These are phyloP conservation scores for Ampelomyces quisqualis DNA, from an alignment of 2,329 filamentous ascomycete species.

Conservation along the genomic window DNA sequence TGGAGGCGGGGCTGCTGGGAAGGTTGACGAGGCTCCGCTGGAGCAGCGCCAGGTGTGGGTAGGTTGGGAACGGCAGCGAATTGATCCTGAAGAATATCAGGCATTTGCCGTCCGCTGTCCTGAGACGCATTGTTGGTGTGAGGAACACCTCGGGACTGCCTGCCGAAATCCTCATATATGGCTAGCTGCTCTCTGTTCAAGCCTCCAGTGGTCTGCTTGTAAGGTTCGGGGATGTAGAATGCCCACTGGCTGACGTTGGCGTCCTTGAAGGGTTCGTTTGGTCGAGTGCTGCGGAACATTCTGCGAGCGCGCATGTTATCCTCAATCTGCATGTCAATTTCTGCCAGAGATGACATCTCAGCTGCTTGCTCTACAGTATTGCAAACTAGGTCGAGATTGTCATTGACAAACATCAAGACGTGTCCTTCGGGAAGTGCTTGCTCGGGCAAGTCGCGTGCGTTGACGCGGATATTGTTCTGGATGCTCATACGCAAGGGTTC, in stretches of 20 bases:
- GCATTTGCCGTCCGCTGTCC: constrained; percentile 61
- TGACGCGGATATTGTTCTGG: constrained; percentile 92
- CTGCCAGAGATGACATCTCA: constrained; percentile 85
- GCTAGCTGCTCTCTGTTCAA: constrained; percentile 90
- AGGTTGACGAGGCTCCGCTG: constrained; percentile 60
- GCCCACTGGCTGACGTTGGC: constrained; percentile 84
- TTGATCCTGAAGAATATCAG: constrained; percentile 63
- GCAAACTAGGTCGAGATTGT: constrained; percentile 91
- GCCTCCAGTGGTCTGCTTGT: constrained; percentile 78
- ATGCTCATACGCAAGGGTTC: constrained; percentile 95
- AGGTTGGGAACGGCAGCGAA: constrained; percentile 62
- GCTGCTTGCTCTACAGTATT: constrained; percentile 93
- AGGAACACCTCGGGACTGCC: constrained; percentile 70
- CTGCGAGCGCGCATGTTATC: constrained; percentile 75
- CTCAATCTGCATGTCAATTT: constrained; percentile 93
- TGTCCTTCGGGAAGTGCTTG: constrained; percentile 87
- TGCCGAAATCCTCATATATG: constrained; percentile 94
- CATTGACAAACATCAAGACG: constrained; percentile 98
- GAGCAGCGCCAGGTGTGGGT: constrained; percentile 62
- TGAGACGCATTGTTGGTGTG: constrained; percentile 59
- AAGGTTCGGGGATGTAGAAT: constrained; percentile 89
- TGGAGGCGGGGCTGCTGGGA: constrained; percentile 51
- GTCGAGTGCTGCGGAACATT: constrained; percentile 70
- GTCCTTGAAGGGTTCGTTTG: constrained; percentile 83
- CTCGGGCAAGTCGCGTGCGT: constrained; percentile 64